Base-by-base conservation (phyloP, 352 stramenopile genomes). In the Globisporangium camurandrum region DNA sequence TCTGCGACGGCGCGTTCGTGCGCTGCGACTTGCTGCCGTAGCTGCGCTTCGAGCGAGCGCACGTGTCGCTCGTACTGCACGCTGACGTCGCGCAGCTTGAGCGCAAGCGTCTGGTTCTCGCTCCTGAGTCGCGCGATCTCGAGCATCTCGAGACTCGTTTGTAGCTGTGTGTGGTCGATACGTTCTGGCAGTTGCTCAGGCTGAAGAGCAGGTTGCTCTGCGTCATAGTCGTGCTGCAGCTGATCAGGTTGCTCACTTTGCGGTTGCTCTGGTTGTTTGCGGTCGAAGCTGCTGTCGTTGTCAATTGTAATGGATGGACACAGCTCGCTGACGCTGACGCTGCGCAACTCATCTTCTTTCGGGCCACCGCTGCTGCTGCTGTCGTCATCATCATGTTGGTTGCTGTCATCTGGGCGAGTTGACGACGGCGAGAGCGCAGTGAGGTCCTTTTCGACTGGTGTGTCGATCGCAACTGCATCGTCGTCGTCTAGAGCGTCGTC, bases 391-490 rank as follows among this genome's bases (percentile, higher is more conserved):
- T 51, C 28, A 28, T 51, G 11, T 17, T 51, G 45, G 22, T 51
- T 51, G 22, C 24, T 47, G 24, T 47, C 41, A 22, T 47, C 41
- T 2, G 24, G 24, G 5, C 6, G 41, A 22, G 7, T 12, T 26
- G 41, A 7, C n/a, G 36, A 41, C 19, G n/a, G 36, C n/a, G 80
- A 8, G 30, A 5, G 8, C 30, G 30, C 30, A n/a, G n/a, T n/a
- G n/a, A n/a, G n/a, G 30, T 34, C 8, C 14, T 34, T 34, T n/a
- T n/a, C n/a, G n/a, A n/a, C n/a, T 12, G 30, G 30, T 34, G 30
- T 34, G 8, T 8, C 30, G 8, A 34, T 34, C 30, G 2, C 30
- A 34, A 16, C 8, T 16, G 30, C 30, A 34, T 34, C 30, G 30
- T 12, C 14, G 30, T 34, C 30, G 30, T 12, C n/a, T n/a, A n/a